These are phyloP conservation scores for Volvox carteri DNA, from an alignment of 163 green algal species.

Conservation along the genomic window DNA sequence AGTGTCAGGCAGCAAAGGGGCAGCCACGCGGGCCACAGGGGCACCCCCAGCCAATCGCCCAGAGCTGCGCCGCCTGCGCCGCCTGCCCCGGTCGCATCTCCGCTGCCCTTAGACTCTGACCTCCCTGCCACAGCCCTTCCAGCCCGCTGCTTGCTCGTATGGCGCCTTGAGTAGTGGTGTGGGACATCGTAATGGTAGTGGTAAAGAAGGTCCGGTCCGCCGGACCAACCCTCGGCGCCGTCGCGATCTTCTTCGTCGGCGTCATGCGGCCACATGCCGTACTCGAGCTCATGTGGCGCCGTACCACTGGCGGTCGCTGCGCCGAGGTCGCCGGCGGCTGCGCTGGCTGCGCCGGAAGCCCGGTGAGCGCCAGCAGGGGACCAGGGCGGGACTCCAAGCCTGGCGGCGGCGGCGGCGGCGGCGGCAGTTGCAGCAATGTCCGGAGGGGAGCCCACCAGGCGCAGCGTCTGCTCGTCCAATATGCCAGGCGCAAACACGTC, in stretches of 20 bases:
- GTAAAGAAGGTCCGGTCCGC: not conserved
- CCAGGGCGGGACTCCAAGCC: not conserved
- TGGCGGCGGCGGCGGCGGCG: not conserved
- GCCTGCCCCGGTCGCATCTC: not conserved
- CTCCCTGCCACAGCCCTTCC: not conserved
- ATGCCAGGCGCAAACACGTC: not conserved
- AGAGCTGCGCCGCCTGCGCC: not conserved
- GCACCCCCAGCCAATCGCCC: not conserved
- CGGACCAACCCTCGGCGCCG: not conserved
- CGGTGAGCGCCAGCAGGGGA: no score
- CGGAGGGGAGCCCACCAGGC: not conserved
- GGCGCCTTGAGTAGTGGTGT: not conserved
- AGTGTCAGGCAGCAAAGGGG: conserved; percentile 42
- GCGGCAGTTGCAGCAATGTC: conserved; percentile 10
- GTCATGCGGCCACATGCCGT: not conserved
- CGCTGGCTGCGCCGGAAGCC: not conserved
- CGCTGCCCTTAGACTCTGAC: not conserved
- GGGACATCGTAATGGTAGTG: conserved; percentile 15
- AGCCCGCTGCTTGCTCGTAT: not conserved
- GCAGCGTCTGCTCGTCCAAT: not conserved
- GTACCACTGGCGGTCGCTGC: not conserved
- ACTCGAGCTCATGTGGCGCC: not conserved
- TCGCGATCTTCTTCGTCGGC: not conserved
- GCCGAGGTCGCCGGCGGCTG: not conserved
- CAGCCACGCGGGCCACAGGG: conserved; percentile 50